Evolutionary conservation across 352 stramenopile species (phyloP), one percentile per base, ranked within the genome.

Genomic region (Thraustochytrium sp.): DNA sequence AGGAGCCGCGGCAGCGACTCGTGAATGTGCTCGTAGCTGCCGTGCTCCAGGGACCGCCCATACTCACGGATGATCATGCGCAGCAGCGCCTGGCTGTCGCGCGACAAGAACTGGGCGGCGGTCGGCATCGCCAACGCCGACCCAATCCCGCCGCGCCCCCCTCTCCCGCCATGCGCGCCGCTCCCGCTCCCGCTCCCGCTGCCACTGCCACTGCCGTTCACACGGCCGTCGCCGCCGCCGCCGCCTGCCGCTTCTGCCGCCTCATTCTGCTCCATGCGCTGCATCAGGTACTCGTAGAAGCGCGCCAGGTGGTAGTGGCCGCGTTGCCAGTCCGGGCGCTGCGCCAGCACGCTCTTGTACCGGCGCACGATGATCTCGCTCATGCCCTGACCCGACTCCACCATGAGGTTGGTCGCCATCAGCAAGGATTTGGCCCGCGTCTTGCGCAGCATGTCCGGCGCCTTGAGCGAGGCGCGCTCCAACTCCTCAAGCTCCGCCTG

Each of bases 1-100:
- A 86, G 82, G 13, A 86, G 21, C 26, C 83, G 31, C 18, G 83
- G 83, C 51, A 85, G 46, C 34, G 62, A 42, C 77, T 85, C 42
- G 63, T 85, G 48, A 11, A 85, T 21, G 62, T 82, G 63, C 1
- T 75, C 36, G 64, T 78, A 59, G 0, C 26, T 29, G 36, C 54
- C 76, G n/a, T 61, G 37, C 76, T 73, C 51, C 3, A 84, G 38
- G 56, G 54, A 74, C 40, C 29, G 3, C 16, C 40, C 53, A 29
- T 78, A 84, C 54, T 77, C 11, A 9, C 44, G 26, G 23, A 76
- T 56, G 3, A 76, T n/a, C 29, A 73, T 53, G 8, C 3, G 16
- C 38, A 73, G 13, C 23, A 78, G 73, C 8, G 16, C 18, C 34
- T 75, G 62, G 31, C n/a, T 68, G n/a, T 68, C 59, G 21, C 48